Evolutionary conservation across 768 basidiomycete species (phyloP).

Genomic region (Porphyrellus cyaneotinctus): DNA sequence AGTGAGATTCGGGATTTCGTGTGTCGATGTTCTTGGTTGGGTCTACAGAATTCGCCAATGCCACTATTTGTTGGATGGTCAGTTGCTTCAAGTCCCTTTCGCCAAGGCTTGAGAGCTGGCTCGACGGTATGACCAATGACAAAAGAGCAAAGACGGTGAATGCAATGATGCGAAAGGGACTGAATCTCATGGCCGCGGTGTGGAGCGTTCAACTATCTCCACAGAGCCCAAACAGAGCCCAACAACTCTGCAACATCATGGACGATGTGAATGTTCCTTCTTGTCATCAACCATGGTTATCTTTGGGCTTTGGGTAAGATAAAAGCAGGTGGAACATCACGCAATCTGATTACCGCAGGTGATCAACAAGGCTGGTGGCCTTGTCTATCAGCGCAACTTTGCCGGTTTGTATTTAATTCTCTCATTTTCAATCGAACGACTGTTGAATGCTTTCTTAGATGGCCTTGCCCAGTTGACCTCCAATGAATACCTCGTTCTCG

Average conservation of each 20-base stretch:
- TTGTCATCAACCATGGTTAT: slow-evolving; percentile 56
- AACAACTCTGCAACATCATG: not conserved
- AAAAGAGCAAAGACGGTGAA: slow-evolving; percentile 15
- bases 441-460: slow-evolving; percentile 45
- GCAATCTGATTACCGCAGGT: slow-evolving; percentile 46
- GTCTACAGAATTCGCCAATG: slow-evolving; percentile 54
- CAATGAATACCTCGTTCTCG: slow-evolving; percentile 93
- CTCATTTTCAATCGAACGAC: not conserved
- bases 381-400: slow-evolving; percentile 91
- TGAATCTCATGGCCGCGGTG: slow-evolving; percentile 21
- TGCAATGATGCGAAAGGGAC: slow-evolving; percentile 2
- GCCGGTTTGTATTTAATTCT: slow-evolving; percentile 51
- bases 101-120: slow-evolving; percentile 31
- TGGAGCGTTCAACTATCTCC: too few relatives aligned
- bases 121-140: slow-evolving; percentile 23
- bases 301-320: slow-evolving; percentile 74
- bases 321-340: not conserved
- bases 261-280: not conserved
- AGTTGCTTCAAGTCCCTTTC: slow-evolving; percentile 40
- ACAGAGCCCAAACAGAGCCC: too few relatives aligned
- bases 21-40: slow-evolving; percentile 67
- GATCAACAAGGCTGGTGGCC: slow-evolving; percentile 97
- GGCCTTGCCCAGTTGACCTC: slow-evolving; percentile 88
- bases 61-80: slow-evolving; percentile 46
- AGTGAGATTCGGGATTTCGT: slow-evolving; percentile 59